phyloP scores from a whole-genome alignment of 805 yeast genomes.

The Zygotorulaspora danielsina region DNA sequence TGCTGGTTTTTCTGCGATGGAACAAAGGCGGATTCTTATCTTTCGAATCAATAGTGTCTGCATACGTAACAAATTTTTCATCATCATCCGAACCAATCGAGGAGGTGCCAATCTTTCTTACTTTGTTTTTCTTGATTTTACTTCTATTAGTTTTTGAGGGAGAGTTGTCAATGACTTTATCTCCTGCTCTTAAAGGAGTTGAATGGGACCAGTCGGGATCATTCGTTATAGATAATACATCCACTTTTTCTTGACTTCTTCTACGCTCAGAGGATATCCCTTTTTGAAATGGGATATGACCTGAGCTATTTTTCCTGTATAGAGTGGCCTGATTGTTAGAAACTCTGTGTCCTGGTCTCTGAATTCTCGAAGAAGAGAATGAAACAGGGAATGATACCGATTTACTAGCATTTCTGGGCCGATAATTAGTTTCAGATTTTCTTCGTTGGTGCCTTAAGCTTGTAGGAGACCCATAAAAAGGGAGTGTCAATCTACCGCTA shows the following conservation, averaged over 20 bases:
- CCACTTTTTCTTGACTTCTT: conserved; percentile 7
- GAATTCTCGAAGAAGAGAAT: conserved; percentile 21
- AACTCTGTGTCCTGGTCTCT: conserved; percentile 9
- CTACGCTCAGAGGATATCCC: conserved; percentile 3
- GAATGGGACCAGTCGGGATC: conserved; percentile 7
- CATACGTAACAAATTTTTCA: conserved; percentile 7
- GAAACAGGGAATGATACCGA: conserved; percentile 23
- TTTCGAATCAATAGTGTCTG: conserved; percentile 9
- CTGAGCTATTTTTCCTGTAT: conserved; percentile 21
- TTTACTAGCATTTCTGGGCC: conserved; percentile 17
- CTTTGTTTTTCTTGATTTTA: conserved; percentile 5
- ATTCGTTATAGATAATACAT: conserved; percentile 10
- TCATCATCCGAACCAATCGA: conserved; percentile 16
- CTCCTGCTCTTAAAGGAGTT: conserved; percentile 5
- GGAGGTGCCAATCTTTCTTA: conserved; percentile 1
- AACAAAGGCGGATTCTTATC: conserved; percentile 5
- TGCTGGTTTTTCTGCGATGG: conserved; percentile 8
- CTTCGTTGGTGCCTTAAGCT: conserved; percentile 18
- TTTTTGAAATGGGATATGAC: conserved; percentile 18
- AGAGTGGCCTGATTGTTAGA: conserved; percentile 16
- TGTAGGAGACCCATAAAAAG: conserved; percentile 15
- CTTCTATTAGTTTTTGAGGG: conserved; percentile 5
- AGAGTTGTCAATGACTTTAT: conserved; percentile 4
- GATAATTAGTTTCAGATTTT: conserved; percentile 25
- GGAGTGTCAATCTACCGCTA: conserved; percentile 10